These are phyloP conservation scores for Zhuliangozyma blackwelliae DNA, from an alignment of 1,139 yeast genomes.

Conservation along the genomic window DNA sequence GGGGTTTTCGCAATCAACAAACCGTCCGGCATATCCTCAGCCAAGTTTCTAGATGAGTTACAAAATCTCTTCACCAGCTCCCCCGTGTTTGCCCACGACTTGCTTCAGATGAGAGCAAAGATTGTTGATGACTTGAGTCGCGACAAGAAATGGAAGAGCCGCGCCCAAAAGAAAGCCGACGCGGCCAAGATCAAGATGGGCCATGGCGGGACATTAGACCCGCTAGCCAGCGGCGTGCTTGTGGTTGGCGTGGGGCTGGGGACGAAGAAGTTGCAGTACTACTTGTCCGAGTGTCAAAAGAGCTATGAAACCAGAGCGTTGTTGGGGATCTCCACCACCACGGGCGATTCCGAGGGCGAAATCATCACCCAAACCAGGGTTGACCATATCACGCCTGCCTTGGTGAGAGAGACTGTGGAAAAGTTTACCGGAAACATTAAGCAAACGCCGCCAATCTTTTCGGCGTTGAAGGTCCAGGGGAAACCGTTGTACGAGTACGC, in stretches of 20 bases:
- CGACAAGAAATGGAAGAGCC: constrained; percentile 44
- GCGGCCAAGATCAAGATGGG: constrained; percentile 79
- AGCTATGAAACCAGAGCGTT: constrained; percentile 81
- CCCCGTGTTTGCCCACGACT: constrained; percentile 51
- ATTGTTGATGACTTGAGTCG: constrained; percentile 33
- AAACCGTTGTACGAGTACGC: constrained; percentile 94
- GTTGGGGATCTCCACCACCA: constrained; percentile 86
- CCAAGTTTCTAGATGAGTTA: constrained; percentile 62
- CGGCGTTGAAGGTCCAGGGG: constrained; percentile 93
- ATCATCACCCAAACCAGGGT: constrained; percentile 56
- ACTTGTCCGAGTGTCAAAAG: constrained; percentile 68
- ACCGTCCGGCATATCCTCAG: constrained; percentile 82
- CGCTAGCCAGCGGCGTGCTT: constrained; percentile 87
- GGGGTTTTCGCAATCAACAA: constrained; percentile 94
- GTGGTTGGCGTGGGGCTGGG: constrained; percentile 90
- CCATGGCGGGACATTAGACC: constrained; percentile 97
- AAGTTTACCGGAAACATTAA: constrained; percentile 73
- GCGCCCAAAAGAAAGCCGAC: constrained; percentile 43
- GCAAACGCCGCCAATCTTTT: constrained; percentile 94
- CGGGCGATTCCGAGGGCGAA: constrained; percentile 92
- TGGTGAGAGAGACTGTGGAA: constrained; percentile 45
- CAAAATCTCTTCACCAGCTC: constrained; percentile 63
- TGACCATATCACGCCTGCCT: constrained; percentile 54
- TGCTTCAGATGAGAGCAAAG: constrained; percentile 36
- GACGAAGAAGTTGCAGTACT: constrained; percentile 72